Evolutionary conservation across 345 rosid species (phyloP), one percentile per base, ranked within the genome.

Genomic region (Hibiscus syriacus): DNA sequence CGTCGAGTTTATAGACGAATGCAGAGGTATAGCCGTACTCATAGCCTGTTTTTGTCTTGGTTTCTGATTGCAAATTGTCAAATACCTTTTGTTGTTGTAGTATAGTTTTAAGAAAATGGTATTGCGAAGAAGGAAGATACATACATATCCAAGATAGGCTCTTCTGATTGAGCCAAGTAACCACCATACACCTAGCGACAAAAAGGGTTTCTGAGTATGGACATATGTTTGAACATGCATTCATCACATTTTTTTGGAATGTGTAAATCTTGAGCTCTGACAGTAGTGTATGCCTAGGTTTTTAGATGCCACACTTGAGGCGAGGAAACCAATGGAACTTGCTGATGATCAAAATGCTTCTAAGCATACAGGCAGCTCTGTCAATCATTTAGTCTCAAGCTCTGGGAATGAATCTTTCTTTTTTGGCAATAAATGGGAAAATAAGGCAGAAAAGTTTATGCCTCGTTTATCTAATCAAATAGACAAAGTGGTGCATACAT

Each of bases 291-390:
- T 81, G 61, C 58, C 57, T 78, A 94, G 99, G 83, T 86, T 81
- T 70, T 69, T 94, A 78, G 87, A 91, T 68, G 93, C 93, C 22
- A 68, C 79, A 11, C 71, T 85, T 72, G 90, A 85, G 70, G 73
- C 38, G 65, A 73, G 81, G 56, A 84, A 77, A 54, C 48, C 85
- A 10, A 60, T 2, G 30, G 82, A 78, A 39, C 69, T 50, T 55
- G 13, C 61, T 25, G 82, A 73, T 45, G 75, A 70, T 62, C 60
- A 72, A 29, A 71, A 55, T 77, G 76, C 76, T 57, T 70, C 85
- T 68, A 68, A 69, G 34, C 70, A 43, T 43, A 64, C 77, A 16
- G 60, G 78, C 61, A 66, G 55, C 52, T 73, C 68, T 74, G 30
- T 69, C 55, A 59, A 66, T 68, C 66, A 67, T 68, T 73, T 75